Evolutionary conservation across 2,329 filamentous ascomycete genomes (phyloP), one percentile per base, ranked within the genome.

Genomic region (Xylariaceae sp.): DNA sequence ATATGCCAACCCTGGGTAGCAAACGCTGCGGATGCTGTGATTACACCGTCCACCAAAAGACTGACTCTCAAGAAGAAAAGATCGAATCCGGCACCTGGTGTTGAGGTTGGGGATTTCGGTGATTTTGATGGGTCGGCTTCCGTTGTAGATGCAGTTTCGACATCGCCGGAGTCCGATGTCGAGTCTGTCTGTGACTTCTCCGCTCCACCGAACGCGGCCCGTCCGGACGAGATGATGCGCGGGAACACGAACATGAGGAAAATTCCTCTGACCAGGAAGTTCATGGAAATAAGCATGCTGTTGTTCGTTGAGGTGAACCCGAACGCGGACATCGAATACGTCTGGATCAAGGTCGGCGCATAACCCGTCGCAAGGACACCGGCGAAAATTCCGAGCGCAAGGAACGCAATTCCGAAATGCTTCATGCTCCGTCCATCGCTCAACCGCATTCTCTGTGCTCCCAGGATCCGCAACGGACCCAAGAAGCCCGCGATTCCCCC

Each of bases 231-330:
- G 53, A 69, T 69, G 15, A 68, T 67, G n/a, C 56, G 57, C 15
- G 66, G 67, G n/a, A 69, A 69, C 18, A 67, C 57, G 47, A 68
- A 67, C 64, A 68, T 69, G 37, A 68, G 62, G 47, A 67, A 68
- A 23, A 68, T 10, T 1, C 67, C 66, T 18, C 66, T 61, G 34
- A 67, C 60, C 30, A 65, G 23, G 18, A 50, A 61, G 42, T 58
- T 61, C 30, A 66, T 51, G 4, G 65, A 62, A 58, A 68, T 67
- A 23, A 67, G 62, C 8, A 64, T 39, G 45, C 67, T 67, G 60
- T 67, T 68, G 48, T 62, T 59, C 3, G 62, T 66, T 34, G 67
- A 63, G 4, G 56, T 57, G 57, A 69, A 69, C 6, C 47, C 15
- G 34, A 69, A 65, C 7, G 48, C 60, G 3, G 62, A 59, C 62